Conservation (phyloP, 345 rosid genomes). For the Heritiera fomes region DNA sequence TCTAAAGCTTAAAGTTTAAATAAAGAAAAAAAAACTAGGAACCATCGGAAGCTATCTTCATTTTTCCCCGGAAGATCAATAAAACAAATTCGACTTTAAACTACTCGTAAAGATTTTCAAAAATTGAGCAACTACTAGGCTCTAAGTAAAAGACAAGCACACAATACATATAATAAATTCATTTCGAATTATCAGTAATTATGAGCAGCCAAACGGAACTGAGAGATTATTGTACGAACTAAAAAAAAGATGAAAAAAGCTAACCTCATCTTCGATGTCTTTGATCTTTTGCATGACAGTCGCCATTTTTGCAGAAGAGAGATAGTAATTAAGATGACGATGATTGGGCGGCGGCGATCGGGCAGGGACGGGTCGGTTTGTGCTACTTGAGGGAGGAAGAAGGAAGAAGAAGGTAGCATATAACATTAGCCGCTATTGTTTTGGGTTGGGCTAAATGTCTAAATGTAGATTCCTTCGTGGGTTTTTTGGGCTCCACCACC, state of each 20-base stretch:
- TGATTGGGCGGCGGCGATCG: neutral
- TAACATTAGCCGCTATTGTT: too few relatives aligned
- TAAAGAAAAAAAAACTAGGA: neutral
- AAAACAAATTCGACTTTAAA: neutral
- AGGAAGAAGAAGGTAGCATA: neutral
- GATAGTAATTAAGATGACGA: neutral
- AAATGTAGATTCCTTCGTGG: neutral
- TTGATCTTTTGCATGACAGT: constrained; percentile 89
- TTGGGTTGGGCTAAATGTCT: too few relatives aligned
- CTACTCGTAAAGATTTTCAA: neutral
- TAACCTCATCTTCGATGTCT: constrained; percentile 90
- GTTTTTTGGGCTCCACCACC: too few relatives aligned
- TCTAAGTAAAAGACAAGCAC: neutral
- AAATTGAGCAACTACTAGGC: neutral
- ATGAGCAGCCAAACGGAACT: neutral
- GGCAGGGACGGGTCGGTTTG: neutral
- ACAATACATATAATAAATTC: neutral
- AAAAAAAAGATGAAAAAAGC: neutral
- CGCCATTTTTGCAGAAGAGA: constrained; percentile 47
- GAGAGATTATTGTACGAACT: neutral
- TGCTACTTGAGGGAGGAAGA: neutral
- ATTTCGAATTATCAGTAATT: neutral
- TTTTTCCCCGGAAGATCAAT: neutral
- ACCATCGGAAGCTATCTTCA: neutral
- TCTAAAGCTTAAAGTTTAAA: neutral